A percentile compares a stretch with the other conserved stretches of the same genome.
phyloP scores from a whole-genome alignment of 495 filamentous ascomycete species.

The Aspergillus affinis region DNA sequence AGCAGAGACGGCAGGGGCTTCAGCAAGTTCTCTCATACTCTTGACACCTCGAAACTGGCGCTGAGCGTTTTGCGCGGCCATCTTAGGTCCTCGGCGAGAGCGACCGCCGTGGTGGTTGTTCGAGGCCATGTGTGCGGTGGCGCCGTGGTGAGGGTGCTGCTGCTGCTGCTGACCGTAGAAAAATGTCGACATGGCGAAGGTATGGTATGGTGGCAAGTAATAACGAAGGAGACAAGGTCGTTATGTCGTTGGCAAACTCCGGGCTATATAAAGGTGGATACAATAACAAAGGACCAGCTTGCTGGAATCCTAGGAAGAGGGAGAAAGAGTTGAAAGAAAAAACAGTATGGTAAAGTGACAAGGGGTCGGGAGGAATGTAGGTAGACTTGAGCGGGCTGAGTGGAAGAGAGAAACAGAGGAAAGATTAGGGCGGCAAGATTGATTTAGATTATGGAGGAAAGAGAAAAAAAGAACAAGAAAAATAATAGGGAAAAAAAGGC shows the following conservation, averaged over 20 bases:
- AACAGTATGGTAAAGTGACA: conserved; percentile 25
- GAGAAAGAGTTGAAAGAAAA: conserved; percentile 16
- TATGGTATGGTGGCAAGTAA: conserved; percentile 19
- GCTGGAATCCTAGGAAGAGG: conserved; percentile 16
- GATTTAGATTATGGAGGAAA: conserved; percentile 20
- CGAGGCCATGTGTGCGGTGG: conserved; percentile 49
- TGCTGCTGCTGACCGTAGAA: conserved; percentile 67
- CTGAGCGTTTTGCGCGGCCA: conserved; percentile 77
- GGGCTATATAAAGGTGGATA: conserved; percentile 16
- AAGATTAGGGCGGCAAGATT: conserved; percentile 29
- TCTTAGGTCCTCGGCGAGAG: conserved; percentile 81
- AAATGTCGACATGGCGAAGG: conserved; percentile 71
- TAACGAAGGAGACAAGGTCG: conserved; percentile 14
- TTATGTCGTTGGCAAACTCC: conserved; percentile 23
- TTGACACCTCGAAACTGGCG: conserved; percentile 80
- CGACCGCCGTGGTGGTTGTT: conserved; percentile 81
- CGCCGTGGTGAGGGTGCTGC: conserved; percentile 50
- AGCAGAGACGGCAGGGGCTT: conserved; percentile 67
- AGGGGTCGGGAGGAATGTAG: conserved; percentile 20
- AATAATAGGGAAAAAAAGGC: conserved; percentile 18
- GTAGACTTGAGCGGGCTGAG: conserved; percentile 35
- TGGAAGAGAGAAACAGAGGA: conserved; percentile 29
- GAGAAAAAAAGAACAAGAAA: conserved; percentile 20
- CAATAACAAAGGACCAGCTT: conserved; percentile 23
- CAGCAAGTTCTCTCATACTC: conserved; percentile 86